Base-by-base conservation (phyloP, 179 eudicot species). In the Vitellaria paradoxa region DNA sequence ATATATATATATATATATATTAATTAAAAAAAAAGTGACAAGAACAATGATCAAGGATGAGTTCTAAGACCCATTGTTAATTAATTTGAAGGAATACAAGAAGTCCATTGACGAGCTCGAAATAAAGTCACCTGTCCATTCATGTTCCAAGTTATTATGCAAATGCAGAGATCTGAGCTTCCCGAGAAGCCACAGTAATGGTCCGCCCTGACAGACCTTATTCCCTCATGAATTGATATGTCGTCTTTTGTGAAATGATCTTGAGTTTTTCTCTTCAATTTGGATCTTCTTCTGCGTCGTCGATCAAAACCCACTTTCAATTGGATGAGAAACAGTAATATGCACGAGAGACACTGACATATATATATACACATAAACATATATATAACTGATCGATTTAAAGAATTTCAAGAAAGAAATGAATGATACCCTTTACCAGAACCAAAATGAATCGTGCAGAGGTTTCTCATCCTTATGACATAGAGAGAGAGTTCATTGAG, bases 61-160 rank as follows among this genome's bases (percentile, higher is more conserved):
- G 37, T 30, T 30, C 37, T 30, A 30, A 30, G 2, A 30, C 37
- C 37, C 37, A 30, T 0, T 8, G 18, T 47, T 70, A 1, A 6
- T 1, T 24, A 11, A 4, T 67, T 30, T 4, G 40, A 18, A 17
- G 26, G 10, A 45, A 69, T n/a, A 12, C 10, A 18, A 69, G 21
- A 7, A 47, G 20, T 6, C 23, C 53, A 61, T 57, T 42, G 21
- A 57, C 10, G 71, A 56, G 26, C 7, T 4, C 12, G 8, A 10
- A 6, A 20, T 8, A 40, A 24, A 52, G 20, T 1, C 70, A 87
- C 90, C 81, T 84, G 87, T n/a, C 90, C 88, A 59, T 85, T 85
- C 90, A 87, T 85, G 69, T 87, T 87, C 88, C 88, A 87, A 61
- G 90, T 87, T 45, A 87, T 72, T 9, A 83, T 80, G 68, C 79